Evolutionary conservation across 495 filamentous ascomycete species (phyloP).

Genomic region (Diplogelasinospora grovesii): DNA sequence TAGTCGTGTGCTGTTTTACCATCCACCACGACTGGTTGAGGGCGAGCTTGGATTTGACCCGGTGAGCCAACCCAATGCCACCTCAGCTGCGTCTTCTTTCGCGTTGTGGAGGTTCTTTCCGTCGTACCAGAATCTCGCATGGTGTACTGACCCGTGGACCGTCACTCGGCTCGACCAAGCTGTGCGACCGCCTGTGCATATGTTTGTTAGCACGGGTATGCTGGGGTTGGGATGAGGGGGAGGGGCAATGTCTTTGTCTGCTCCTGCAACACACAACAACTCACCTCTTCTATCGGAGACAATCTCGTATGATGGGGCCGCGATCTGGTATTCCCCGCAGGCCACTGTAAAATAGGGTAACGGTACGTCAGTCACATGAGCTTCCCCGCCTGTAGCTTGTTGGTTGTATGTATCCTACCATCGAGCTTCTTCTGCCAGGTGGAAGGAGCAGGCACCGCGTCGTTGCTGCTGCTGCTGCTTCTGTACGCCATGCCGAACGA

Average conservation of each 20-base stretch:
- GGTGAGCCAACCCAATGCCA: conserved; percentile 51
- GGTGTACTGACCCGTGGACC: conserved; percentile 47
- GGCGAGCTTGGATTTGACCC: conserved; percentile 1
- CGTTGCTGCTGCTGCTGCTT: conserved; percentile 1
- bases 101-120: conserved; percentile 80
- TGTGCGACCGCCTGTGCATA: conserved; percentile 67
- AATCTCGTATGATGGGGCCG: conserved; percentile 58
- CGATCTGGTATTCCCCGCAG: conserved; percentile 50
- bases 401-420: conserved; percentile 7
- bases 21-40: conserved; percentile 8
- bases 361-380: not conserved
- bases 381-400: not conserved
- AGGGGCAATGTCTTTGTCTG: conserved; percentile 2
- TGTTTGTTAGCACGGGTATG: conserved; percentile 2
- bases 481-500: conserved; percentile 20
- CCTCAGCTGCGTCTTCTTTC: conserved; percentile 82
- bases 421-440: conserved; percentile 25
- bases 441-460: not conserved
- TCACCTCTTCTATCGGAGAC: conserved; percentile 75
- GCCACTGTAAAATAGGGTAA: conserved; percentile 54
- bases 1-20: too few relatives aligned
- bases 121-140: conserved; percentile 87
- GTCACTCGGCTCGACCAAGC: conserved; percentile 77
- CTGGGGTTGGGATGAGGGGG: conserved; percentile 3
- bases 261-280: too few relatives aligned